Evolutionary conservation across 257 asterid genomes (phyloP).

Genomic region (Catharanthus roseus): DNA sequence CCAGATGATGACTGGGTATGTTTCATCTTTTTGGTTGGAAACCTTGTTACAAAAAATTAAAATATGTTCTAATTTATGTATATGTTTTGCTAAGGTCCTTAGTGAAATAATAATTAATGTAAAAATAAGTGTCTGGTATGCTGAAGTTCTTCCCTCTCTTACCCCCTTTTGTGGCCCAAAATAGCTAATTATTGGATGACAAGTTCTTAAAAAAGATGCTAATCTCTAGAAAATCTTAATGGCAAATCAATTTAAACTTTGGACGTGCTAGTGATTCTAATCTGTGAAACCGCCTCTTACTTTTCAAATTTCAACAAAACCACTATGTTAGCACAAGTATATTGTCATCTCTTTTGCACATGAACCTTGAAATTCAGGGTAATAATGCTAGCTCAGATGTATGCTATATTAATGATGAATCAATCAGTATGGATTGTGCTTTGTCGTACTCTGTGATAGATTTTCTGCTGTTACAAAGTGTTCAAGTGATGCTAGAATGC

Average conservation of each 20-base stretch:
- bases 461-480: not conserved
- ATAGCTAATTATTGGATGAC: not conserved
- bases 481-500: not conserved
- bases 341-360: not conserved
- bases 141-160: not conserved
- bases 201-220: not conserved
- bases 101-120: not conserved
- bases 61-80: not conserved
- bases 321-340: not conserved
- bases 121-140: not conserved
- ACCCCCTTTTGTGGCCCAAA: not conserved
- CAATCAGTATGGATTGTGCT: not conserved
- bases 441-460: not conserved
- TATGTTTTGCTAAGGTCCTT: not conserved
- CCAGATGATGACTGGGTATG: conserved; percentile 94
- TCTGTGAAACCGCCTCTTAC: not conserved
- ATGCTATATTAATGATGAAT: not conserved
- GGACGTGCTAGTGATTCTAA: not conserved
- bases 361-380: not conserved
- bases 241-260: not conserved
- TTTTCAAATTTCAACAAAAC: not conserved
- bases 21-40: conserved; percentile 7
- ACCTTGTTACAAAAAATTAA: not conserved
- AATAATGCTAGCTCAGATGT: not conserved
- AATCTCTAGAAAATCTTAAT: not conserved